Conservation (phyloP, 2,329 filamentous ascomycete genomes). For the Fusarium buharicum region DNA sequence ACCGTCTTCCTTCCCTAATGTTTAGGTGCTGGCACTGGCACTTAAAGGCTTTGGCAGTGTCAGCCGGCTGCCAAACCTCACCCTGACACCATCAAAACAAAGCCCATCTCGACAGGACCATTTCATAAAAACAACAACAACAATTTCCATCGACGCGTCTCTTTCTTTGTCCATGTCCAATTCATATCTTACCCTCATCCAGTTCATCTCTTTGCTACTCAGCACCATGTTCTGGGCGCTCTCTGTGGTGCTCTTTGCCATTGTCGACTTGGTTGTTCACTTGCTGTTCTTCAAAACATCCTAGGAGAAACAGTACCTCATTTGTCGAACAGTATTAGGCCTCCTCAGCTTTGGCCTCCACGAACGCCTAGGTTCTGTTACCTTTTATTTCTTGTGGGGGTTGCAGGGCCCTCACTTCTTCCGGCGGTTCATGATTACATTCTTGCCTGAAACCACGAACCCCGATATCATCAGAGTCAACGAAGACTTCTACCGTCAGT, state of each 20-base stretch:
- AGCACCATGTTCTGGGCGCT: conserved; percentile 5
- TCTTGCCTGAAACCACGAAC: too few relatives aligned
- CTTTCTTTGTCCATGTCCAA: neutral
- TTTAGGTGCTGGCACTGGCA: neutral
- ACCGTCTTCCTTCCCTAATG: conserved; percentile 12
- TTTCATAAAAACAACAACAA: conserved; percentile 3
- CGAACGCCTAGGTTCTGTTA: neutral
- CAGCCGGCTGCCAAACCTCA: conserved; percentile 18
- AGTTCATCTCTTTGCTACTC: neutral
- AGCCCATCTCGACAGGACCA: conserved; percentile 1
- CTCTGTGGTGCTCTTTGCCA: neutral
- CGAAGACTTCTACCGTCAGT: too few relatives aligned
- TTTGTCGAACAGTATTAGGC: neutral
- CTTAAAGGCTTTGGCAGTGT: conserved; percentile 3
- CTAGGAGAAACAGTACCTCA: neutral
- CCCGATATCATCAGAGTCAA: too few relatives aligned
- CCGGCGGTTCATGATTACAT: too few relatives aligned
- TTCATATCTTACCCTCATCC: neutral
- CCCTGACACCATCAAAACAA: conserved; percentile 12
- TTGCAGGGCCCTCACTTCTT: too few relatives aligned
- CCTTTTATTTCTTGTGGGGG: neutral
- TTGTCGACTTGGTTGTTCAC: neutral
- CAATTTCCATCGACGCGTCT: neutral
- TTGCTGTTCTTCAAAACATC: neutral
- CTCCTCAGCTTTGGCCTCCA: neutral